Evolutionary conservation across 2,329 filamentous ascomycete genomes (phyloP).

Genomic region (Diplodia corticola): DNA sequence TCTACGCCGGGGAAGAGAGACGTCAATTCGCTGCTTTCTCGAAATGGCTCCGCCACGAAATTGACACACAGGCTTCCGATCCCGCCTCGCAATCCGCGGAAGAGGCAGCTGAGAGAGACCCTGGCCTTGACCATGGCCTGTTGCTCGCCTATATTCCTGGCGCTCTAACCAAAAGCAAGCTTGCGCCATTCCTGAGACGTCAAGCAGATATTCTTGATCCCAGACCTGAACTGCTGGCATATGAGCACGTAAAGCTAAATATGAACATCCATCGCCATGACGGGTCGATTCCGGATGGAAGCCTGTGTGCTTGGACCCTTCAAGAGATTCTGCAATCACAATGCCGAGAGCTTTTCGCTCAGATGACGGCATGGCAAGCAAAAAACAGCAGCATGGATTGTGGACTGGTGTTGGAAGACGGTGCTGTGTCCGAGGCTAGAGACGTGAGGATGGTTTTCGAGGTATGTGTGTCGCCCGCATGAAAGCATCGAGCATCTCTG

Average conservation of each 20-base stretch:
- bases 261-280: slow-evolving; percentile 45
- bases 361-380: slow-evolving; percentile 48
- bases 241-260: slow-evolving; percentile 38
- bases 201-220: slow-evolving; percentile 38
- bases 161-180: slow-evolving; percentile 65
- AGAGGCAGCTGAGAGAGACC: slow-evolving; percentile 76
- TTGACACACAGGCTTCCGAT: slow-evolving; percentile 72
- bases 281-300: slow-evolving; percentile 41
- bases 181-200: slow-evolving; percentile 59
- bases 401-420: slow-evolving; percentile 55
- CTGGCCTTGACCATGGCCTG: slow-evolving; percentile 69
- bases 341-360: slow-evolving; percentile 36
- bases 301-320: slow-evolving; percentile 44
- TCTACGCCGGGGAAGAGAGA: slow-evolving; percentile 72
- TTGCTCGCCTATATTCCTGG: slow-evolving; percentile 77
- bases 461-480: slow-evolving; percentile 34
- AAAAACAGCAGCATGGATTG: slow-evolving; percentile 65
- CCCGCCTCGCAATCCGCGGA: slow-evolving; percentile 57
- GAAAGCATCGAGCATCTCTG: not conserved
- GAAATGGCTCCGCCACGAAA: slow-evolving; percentile 78
- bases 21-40: slow-evolving; percentile 77
- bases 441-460: slow-evolving; percentile 62
- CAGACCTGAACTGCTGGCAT: slow-evolving; percentile 23
- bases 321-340: slow-evolving; percentile 36
- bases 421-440: slow-evolving; percentile 39